These are phyloP conservation scores for Boletus bicolor DNA, from an alignment of 768 basidiomycete species.

Conservation along the genomic window DNA sequence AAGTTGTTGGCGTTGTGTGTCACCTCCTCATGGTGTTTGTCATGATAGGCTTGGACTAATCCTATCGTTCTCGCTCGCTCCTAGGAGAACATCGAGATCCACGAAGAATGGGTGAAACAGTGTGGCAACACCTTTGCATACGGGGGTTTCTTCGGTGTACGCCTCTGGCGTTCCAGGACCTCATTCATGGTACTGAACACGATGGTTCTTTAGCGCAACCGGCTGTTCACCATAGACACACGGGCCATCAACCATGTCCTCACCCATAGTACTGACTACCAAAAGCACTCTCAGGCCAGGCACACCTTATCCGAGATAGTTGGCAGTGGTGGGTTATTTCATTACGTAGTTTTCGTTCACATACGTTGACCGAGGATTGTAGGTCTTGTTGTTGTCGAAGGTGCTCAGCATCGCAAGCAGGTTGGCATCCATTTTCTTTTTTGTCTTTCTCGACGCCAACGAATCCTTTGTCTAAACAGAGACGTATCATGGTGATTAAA, in stretches of 20 bases:
- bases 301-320: neutral
- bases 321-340: neutral
- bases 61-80: neutral
- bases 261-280: slow-evolving; percentile 47
- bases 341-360: neutral
- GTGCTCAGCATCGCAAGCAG: slow-evolving; percentile 38
- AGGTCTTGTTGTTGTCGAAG: slow-evolving; percentile 49
- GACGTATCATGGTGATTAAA: slow-evolving; percentile 33
- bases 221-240: slow-evolving; percentile 57
- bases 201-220: slow-evolving; percentile 23
- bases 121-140: slow-evolving; percentile 12
- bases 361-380: neutral
- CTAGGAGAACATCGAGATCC: slow-evolving; percentile 6
- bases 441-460: neutral
- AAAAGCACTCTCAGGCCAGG: slow-evolving; percentile 35
- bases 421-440: slow-evolving; percentile 15
- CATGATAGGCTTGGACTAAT: neutral
- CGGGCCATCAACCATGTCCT: slow-evolving; percentile 64
- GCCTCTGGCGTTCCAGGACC: neutral
- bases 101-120: slow-evolving; percentile 16
- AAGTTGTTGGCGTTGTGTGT: slow-evolving; percentile 43
- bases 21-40: neutral
- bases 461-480: neutral
- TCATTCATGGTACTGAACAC: neutral
- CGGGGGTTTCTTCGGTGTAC: slow-evolving; percentile 11